Base-by-base conservation (phyloP, 2,329 filamentous ascomycete genomes). In the Macrophomina tecta region DNA sequence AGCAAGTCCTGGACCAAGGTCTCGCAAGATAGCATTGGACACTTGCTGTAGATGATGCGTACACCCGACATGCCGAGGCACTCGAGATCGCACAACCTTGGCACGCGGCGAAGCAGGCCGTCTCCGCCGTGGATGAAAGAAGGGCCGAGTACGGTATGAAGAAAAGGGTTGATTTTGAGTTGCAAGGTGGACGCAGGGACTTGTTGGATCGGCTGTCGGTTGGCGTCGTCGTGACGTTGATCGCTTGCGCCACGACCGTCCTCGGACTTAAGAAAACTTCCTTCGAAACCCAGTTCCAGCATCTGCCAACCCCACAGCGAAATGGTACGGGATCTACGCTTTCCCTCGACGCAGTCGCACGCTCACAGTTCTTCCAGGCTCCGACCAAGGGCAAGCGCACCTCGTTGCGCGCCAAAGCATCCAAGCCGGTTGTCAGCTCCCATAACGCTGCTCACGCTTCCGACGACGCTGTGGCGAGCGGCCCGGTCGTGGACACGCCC, bases 381-480 rank as follows among this genome's bases (percentile, higher is more conserved):
- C 76, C 77, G 0, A 74, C 74, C 23, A 52, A 65, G 52, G 78
- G 77, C 69, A 79, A 78, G 68, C 77, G 76, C 64, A 74, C 73
- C 30, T 75, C 76, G 4, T 72, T 74, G 62, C 76, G 77, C 70
- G 73, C 75, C 23, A 73, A 74, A 63, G 70, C 70, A 34, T 58
- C 60, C 60, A 67, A 67, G 46, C 52, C 66, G 18, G 49, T 38
- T 51, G 71, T 73, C 11, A 16, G n/a, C 38, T 34, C 63, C 14
- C 58, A 48, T 32, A 23, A 23, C 23, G 23, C 23, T 23, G 49
- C 53, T 40, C 23, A 53, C 40, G 11, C 53, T 12, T 53, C 58
- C 52, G 68, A 14, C 62, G 68, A 4, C 68, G 76, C 85, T 84
- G 63, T 74, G 81, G 40, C 34, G 14, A 63, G 34, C 58, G 80